A percentile compares a stretch with the other conserved stretches of the same genome.
Evolutionary conservation across 2,329 filamentous ascomycete genomes (phyloP).

Genomic region (Periconia macrospinosa): DNA sequence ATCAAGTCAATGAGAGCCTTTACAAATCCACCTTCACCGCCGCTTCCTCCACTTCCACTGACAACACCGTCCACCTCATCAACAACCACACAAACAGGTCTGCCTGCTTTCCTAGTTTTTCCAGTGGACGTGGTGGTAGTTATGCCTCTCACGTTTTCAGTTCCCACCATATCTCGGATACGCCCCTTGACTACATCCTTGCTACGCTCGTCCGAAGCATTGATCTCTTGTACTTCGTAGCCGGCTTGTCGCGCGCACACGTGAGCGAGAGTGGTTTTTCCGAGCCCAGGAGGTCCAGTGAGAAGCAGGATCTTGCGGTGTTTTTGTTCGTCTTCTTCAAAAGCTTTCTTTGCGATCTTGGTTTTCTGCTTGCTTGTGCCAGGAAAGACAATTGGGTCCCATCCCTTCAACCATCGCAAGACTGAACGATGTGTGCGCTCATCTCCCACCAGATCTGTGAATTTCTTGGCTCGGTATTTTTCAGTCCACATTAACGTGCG

Average conservation of each 20-base stretch:
- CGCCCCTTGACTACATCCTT: conserved; percentile 85
- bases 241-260: conserved; percentile 94
- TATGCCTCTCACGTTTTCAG: conserved; percentile 83
- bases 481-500: conserved; percentile 83
- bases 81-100: conserved; percentile 89
- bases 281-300: conserved; percentile 87
- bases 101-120: conserved; percentile 71
- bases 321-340: conserved; percentile 68
- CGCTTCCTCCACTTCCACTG: conserved; percentile 71
- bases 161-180: conserved; percentile 88
- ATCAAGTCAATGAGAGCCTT: conserved; percentile 93
- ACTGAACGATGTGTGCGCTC: conserved; percentile 91
- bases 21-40: conserved; percentile 87
- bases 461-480: conserved; percentile 90
- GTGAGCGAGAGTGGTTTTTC: conserved; percentile 94
- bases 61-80: conserved; percentile 97
- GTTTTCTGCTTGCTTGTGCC: conserved; percentile 64
- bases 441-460: conserved; percentile 91
- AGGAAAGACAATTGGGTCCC: conserved; percentile 92
- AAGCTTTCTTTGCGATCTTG: conserved; percentile 49
- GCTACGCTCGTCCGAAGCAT: conserved; percentile 94
- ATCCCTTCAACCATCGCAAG: conserved; percentile 88
- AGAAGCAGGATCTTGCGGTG: conserved; percentile 88
- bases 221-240: conserved; percentile 96
- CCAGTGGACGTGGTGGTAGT: conserved; percentile 57